Base-by-base conservation (phyloP, 202 grass and related monocot genomes). In the Panicum hallii region DNA sequence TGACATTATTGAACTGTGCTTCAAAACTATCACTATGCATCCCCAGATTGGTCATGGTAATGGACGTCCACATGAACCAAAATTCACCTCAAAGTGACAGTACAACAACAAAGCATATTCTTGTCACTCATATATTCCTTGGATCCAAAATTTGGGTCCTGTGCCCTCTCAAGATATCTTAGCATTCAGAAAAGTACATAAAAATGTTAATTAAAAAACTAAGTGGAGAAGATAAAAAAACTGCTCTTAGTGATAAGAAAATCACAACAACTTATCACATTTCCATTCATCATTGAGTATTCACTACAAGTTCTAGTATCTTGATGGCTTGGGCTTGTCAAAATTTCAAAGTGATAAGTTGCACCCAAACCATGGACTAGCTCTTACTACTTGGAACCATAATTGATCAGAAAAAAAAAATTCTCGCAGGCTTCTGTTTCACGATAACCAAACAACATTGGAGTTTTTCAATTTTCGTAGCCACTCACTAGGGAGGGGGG, bases 1-100 rank as follows among this genome's bases (percentile, higher is more conserved):
- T 63, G 44, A 56, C 19, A 40, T 34, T 83, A 71, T 78, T 79
- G 20, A 65, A 43, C 14, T 13, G 9, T 66, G 57, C 15, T 79
- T 67, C 40, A 65, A 75, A 70, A 77, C 47, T n/a, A 73, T 19
- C 41, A 41, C 60, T 61, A 77, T 36, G 70, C 5, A 82, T 82
- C 11, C 15, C 32, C 43, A 70, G 38, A 70, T 70, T 30, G 0
- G 10, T 47, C 26, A 60, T 46, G 52, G 72, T 8, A 36, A 9
- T 61, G 52, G 19, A 56, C 5, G 2, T 13, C 61, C 52, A 55
- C 11, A 64, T 49, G 12, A 32, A 49, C 44, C 13, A 53, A 72
- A 53, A 15, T 47, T n/a, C 50, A 47, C 11, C 62, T 61, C 50
- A 38, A 77, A 68, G 62, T 75, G 34, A 10, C 48, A 83, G 78